phyloP scores from a whole-genome alignment of 495 filamentous ascomycete genomes.

The Podospora tetraspora region DNA sequence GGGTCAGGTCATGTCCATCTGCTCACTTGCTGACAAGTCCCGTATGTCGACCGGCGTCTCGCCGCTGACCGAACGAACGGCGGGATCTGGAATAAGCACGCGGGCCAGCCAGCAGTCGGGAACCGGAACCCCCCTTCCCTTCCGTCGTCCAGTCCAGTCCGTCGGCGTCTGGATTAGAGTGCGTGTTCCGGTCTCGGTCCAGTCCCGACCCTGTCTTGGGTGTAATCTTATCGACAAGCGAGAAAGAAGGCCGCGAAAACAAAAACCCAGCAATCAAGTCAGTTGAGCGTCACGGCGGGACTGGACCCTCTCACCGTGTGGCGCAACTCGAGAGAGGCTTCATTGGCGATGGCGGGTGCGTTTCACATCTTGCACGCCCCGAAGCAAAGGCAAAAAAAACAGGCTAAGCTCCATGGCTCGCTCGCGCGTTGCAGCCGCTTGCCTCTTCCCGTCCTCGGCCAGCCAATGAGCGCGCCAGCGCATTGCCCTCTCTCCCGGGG shows the following conservation, averaged over 20 bases:
- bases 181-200: conserved; percentile 3
- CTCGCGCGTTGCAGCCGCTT: conserved; percentile 15
- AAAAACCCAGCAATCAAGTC: background rate
- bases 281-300: no score
- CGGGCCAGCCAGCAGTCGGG: background rate
- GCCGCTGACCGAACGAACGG: background rate
- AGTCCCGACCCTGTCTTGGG: background rate
- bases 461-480: conserved; percentile 10
- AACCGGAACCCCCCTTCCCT: background rate
- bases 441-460: conserved; percentile 3
- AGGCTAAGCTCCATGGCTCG: conserved; percentile 12
- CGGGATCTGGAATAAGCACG: background rate
- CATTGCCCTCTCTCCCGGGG: background rate
- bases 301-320: background rate
- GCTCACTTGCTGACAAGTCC: background rate
- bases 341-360: conserved; percentile 9
- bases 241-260: background rate
- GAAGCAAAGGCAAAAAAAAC: conserved; percentile 3
- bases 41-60: background rate
- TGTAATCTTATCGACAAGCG: background rate
- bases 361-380: conserved; percentile 7
- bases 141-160: background rate
- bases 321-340: conserved; percentile 1
- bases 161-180: conserved; percentile 9
- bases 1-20: background rate